Percentiles rank a stretch among this genome's conserved stretches.
phyloP scores from a whole-genome alignment of 805 yeast species.

The Saccharomyces eubayanus region DNA sequence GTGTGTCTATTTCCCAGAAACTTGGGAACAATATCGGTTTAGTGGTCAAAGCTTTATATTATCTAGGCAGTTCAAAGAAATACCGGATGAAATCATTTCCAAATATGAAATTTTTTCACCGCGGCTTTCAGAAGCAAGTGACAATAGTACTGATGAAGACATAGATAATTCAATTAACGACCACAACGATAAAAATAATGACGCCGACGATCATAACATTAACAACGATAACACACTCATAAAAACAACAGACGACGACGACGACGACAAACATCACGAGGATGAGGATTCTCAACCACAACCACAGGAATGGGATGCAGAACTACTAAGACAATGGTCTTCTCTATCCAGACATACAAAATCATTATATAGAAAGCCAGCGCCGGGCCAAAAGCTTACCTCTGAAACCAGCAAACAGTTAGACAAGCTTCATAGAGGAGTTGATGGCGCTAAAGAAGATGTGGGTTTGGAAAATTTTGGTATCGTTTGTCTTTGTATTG shows the following conservation, averaged over 20 bases:
- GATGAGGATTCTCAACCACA: conserved; percentile 37
- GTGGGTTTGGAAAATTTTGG: conserved; percentile 59
- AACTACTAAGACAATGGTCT: conserved; percentile 57
- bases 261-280: conserved; percentile 2
- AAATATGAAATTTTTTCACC: conserved; percentile 30
- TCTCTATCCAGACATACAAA: conserved; percentile 49
- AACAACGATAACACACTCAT: neutral
- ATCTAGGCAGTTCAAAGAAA: conserved; percentile 9
- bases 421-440: conserved; percentile 72
- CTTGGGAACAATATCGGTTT: conserved; percentile 63
- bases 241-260: neutral
- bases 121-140: conserved; percentile 6
- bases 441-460: conserved; percentile 65
- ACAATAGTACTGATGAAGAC: conserved; percentile 16
- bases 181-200: conserved; percentile 2
- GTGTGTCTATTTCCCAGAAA: conserved; percentile 58
- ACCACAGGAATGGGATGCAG: conserved; percentile 57
- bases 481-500: conserved; percentile 59
- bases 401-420: conserved; percentile 46
- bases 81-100: conserved; percentile 11
- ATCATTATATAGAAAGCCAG: conserved; percentile 63
- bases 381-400: conserved; percentile 55
- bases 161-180: neutral
- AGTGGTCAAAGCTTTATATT: conserved; percentile 54
- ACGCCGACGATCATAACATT: neutral